These are phyloP conservation scores for Septoria petroselini DNA, from an alignment of 2,329 filamentous ascomycete species.

Conservation along the genomic window DNA sequence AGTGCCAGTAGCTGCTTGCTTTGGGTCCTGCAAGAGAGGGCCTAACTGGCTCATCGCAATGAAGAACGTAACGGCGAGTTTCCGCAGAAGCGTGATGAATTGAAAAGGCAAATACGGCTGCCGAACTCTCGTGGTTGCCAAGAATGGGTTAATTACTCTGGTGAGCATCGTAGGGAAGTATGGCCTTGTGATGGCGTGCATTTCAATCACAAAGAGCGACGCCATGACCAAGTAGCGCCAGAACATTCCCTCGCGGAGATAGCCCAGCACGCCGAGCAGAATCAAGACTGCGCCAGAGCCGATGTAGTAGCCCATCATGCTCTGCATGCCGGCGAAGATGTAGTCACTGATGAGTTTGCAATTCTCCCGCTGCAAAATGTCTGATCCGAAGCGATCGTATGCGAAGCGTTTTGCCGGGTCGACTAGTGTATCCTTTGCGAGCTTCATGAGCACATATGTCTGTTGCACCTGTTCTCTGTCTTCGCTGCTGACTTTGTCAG, in stretches of 20 bases:
- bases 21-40: slow-evolving; percentile 55
- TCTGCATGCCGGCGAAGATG: slow-evolving; percentile 63
- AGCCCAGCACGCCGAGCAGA: slow-evolving; percentile 61
- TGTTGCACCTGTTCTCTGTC: slow-evolving; percentile 43
- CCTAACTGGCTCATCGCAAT: slow-evolving; percentile 80
- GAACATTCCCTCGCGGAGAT: slow-evolving; percentile 63
- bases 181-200: slow-evolving; percentile 56
- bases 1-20: slow-evolving; percentile 15
- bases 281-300: slow-evolving; percentile 58
- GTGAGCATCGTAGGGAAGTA: slow-evolving; percentile 45
- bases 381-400: slow-evolving; percentile 83
- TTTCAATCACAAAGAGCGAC: slow-evolving; percentile 56
- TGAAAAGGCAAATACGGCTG: slow-evolving; percentile 81
- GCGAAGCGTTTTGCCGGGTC: slow-evolving; percentile 76
- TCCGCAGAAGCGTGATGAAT: slow-evolving; percentile 69
- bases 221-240: slow-evolving; percentile 54
- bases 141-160: slow-evolving; percentile 49
- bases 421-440: slow-evolving; percentile 76
- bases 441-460: slow-evolving; percentile 79
- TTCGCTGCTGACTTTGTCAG: slow-evolving; percentile 67
- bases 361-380: slow-evolving; percentile 62
- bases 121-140: slow-evolving; percentile 44
- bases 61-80: slow-evolving; percentile 72
- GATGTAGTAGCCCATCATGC: slow-evolving; percentile 60
- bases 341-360: slow-evolving; percentile 71